Percentiles rank a stretch among this genome's conserved stretches.
Evolutionary conservation across 1,284 basidiomycete genomes (phyloP).

Genomic region (Xerocomus nothofagi): DNA sequence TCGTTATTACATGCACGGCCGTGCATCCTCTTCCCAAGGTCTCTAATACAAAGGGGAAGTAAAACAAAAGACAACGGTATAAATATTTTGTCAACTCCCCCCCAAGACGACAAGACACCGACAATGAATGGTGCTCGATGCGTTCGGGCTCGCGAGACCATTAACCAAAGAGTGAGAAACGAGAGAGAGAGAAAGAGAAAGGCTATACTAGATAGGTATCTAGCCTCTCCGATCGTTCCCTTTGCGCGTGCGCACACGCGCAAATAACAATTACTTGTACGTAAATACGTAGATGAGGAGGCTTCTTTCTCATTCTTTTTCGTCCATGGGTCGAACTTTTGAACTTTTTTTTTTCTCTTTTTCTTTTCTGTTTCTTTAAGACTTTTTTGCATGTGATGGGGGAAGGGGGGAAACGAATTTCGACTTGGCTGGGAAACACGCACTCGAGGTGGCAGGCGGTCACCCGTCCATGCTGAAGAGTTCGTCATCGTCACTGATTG

Average conservation of each 20-base stretch:
- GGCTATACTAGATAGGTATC: slow-evolving; percentile 33
- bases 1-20: slow-evolving; percentile 27
- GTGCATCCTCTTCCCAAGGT: slow-evolving; percentile 14
- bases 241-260: no score
- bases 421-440: no score
- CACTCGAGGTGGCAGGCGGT: no score
- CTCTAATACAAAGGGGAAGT: slow-evolving; percentile 11
- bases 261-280: slow-evolving; percentile 27
- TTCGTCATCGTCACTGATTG: slow-evolving; percentile 62
- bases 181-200: slow-evolving; percentile 3
- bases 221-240: slow-evolving; percentile 27
- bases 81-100: slow-evolving; percentile 22
- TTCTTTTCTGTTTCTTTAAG: no score
- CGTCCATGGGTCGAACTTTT: slow-evolving; percentile 21
- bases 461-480: slow-evolving; percentile 66
- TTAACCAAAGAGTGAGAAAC: neutral
- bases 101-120: slow-evolving; percentile 5
- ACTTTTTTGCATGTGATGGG: no score
- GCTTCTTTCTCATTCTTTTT: neutral
- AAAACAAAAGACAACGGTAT: slow-evolving; percentile 21
- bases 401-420: no score
- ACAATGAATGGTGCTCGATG: neutral
- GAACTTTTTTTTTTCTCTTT: neutral
- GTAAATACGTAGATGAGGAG: slow-evolving; percentile 25
- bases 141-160: slow-evolving; percentile 1